Base-by-base conservation (phyloP, 2,329 filamentous ascomycete species). In the Colletotrichum tropicicola region DNA sequence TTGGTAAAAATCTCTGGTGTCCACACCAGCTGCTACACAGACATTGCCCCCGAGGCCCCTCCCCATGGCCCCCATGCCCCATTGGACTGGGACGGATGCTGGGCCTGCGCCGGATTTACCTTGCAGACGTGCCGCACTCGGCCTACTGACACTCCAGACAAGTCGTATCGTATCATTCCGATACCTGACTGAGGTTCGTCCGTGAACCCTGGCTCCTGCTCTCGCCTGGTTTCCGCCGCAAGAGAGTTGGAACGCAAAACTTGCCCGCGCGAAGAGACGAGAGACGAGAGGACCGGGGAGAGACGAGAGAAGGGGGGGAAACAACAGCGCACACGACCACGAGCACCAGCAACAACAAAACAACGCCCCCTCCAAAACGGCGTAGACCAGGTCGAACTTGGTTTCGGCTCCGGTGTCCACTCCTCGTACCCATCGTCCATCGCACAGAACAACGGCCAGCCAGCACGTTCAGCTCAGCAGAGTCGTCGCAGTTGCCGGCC, bases 41-140 rank as follows among this genome's bases (percentile, higher is more conserved):
- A 59, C 65, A 28, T 61, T 54, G 56, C 62, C 62, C 57, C 62
- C 57, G 57, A 51, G 57, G 58, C 57, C 58, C 49, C 57, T 62
- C 51, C 51, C 44, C 51, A 62, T 65, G 62, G 58, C 37, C 58
- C 57, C 61, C 61, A 65, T 60, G 60, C 39, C 54, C 37, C 44
- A 59, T 54, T 54, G 49, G 30, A 28, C 55, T 60, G 61, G 54
- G 54, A 60, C 54, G 55, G 65, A 27, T 61, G 69, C 67, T 69
- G 69, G 57, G 63, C 62, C 68, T 64, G 67, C 65, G 61, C 66
- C 68, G 49, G 72, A 75, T 75, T 72, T 72, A 71, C 72, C 57
- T 71, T 74, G 70, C 72, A 71, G 72, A 56, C 67, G 66, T 65
- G 54, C 59, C 41, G 57, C 49, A 58, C 66, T 64, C 51, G 62